A percentile compares a stretch with the other conserved stretches of the same genome.
phyloP scores from a whole-genome alignment of 257 asterid genomes.

The Capsicum pubescens region DNA sequence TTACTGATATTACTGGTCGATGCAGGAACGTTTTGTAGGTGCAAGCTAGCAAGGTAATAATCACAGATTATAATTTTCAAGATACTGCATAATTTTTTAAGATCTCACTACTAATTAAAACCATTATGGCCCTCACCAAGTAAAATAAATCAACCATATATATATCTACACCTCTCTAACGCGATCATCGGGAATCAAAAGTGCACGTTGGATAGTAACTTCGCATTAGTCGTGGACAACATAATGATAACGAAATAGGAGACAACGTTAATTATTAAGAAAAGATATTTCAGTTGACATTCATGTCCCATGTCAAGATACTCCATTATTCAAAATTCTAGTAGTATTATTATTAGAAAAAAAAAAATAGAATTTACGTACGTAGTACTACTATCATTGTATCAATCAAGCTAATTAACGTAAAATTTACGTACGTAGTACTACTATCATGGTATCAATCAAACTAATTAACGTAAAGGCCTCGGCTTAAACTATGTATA shows the following conservation, averaged over 20 bases:
- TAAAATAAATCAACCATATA: background rate
- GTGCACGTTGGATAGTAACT: background rate
- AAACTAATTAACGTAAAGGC: background rate
- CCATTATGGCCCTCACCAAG: background rate
- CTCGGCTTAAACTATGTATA: background rate
- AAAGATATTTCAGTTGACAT: constrained; percentile 32
- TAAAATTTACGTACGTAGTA: background rate
- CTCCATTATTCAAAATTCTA: background rate
- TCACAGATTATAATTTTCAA: background rate
- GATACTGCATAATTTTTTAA: background rate
- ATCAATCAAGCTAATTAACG: constrained; percentile 7
- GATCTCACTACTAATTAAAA: constrained; percentile 8
- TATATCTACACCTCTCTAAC: background rate
- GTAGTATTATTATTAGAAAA: background rate
- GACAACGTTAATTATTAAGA: constrained; percentile 27
- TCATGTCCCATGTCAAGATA: background rate
- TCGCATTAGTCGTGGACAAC: background rate
- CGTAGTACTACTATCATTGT: constrained; percentile 6
- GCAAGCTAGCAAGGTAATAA: background rate
- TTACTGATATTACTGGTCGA: background rate
- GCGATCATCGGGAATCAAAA: constrained; percentile 18
- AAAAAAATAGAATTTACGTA: background rate
- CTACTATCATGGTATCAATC: constrained; percentile 5
- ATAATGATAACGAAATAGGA: constrained; percentile 24
- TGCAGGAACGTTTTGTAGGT: background rate